Evolutionary conservation across 768 basidiomycete species (phyloP), one percentile per base, ranked within the genome.

Genomic region (Antrodiella citrinella): DNA sequence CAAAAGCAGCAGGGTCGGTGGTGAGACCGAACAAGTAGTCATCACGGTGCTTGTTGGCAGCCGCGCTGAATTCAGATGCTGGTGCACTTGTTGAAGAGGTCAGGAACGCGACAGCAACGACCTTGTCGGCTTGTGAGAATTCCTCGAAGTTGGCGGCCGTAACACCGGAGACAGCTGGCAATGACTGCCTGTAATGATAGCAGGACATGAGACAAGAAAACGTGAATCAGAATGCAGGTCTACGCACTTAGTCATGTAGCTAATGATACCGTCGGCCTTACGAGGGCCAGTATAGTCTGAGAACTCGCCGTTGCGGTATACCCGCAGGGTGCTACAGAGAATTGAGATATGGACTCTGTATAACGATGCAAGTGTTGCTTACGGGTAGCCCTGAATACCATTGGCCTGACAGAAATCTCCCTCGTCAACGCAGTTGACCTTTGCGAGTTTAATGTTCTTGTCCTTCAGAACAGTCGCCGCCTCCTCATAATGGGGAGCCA

Each of bases 381-480:
- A 93, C 92, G 93, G 93, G 72, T 99, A 99, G 13, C 95, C 95
- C 65, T 85, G 82, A 41, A 99, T 79, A 39, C 87, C 93, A 51
- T 93, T 84, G 45, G 77, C 61, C 64, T 89, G 84, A 70, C 96
- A 99, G 24, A 99, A 79, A 48, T 95, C 93, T 21, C 86, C 81
- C 61, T 98, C 76, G 55, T 90, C 93, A 42, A 96, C 95, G 67
- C 95, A 98, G 74, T 98, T 92, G 46, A 98, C 94, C 65, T 97
- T 95, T 57, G 93, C 93, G 48, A 99, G 69, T 66, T 86, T 86
- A 71, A 99, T 91, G 67, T 75, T 75, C 65, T 84, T 88, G 56
- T 84, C 86, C 72, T 95, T 96, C 67, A 99, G 82, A 26, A 81
- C 72, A 10, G 94, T 95, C 1, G 96, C 93, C 3, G 96, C 95